Conservation (phyloP, 2,329 filamentous ascomycete genomes). For the Sporothrix brunneoviolacea region DNA sequence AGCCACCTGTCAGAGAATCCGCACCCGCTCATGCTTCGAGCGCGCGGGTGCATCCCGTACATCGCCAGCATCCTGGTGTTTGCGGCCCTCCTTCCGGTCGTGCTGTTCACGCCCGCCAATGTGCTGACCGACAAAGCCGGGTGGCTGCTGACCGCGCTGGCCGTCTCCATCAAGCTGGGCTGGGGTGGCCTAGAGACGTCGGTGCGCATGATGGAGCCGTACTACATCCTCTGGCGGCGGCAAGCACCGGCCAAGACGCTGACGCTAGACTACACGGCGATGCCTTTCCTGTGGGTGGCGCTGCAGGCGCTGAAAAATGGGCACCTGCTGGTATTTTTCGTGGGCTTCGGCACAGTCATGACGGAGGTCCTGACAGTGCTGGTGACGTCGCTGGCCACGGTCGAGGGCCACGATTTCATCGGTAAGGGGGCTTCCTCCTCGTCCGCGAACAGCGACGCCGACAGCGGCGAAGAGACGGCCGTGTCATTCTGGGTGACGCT, state of each 20-base stretch:
- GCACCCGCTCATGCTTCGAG: slow-evolving; percentile 62
- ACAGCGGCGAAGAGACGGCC: slow-evolving; percentile 53
- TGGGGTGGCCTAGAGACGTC: slow-evolving; percentile 65
- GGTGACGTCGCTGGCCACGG: slow-evolving; percentile 57
- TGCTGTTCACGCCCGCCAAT: slow-evolving; percentile 53
- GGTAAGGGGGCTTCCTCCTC: slow-evolving; percentile 14
- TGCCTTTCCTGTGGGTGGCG: slow-evolving; percentile 61
- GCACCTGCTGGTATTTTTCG: slow-evolving; percentile 58
- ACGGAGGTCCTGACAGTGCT: slow-evolving; percentile 67
- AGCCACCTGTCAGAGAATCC: slow-evolving; percentile 52
- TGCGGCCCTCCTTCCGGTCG: slow-evolving; percentile 49
- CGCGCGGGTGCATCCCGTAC: slow-evolving; percentile 53
- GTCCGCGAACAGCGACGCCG: slow-evolving; percentile 31
- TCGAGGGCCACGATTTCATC: slow-evolving; percentile 54
- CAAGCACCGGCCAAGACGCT: slow-evolving; percentile 60
- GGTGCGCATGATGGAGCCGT: slow-evolving; percentile 68
- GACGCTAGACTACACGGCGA: slow-evolving; percentile 65
- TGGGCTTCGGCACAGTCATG: slow-evolving; percentile 65
- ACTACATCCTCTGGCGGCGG: slow-evolving; percentile 60
- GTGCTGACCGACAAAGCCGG: slow-evolving; percentile 54
- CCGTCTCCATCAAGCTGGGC: slow-evolving; percentile 59
- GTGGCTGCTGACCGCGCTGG: slow-evolving; percentile 58
- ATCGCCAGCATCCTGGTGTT: slow-evolving; percentile 52
- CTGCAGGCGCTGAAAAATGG: slow-evolving; percentile 55
- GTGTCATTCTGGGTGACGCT: slow-evolving; percentile 62